phyloP scores from a whole-genome alignment of 768 basidiomycete genomes.

The Arthromyces matolae region DNA sequence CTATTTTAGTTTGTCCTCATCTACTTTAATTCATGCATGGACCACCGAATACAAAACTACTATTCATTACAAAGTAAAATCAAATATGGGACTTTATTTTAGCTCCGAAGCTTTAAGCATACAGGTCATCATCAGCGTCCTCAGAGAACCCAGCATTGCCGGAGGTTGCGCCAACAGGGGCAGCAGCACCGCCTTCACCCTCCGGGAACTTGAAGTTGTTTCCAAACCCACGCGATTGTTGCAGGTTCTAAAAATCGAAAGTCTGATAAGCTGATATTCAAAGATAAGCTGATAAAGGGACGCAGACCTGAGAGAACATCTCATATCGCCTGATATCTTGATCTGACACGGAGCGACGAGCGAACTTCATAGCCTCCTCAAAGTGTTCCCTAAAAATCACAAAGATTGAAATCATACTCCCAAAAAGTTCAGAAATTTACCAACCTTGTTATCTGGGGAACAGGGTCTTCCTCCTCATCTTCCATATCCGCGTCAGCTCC shows the following conservation, averaged over 20 bases:
- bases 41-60: conserved; percentile 3
- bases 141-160: conserved; percentile 81
- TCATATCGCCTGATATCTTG: conserved; percentile 97
- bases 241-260: conserved; percentile 59
- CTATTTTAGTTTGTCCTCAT: neutral
- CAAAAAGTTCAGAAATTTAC: conserved; percentile 17
- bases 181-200: conserved; percentile 33
- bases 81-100: conserved; percentile 6
- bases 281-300: conserved; percentile 6
- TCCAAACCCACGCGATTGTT: conserved; percentile 90
- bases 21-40: conserved; percentile 4
- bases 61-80: neutral
- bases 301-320: conserved; percentile 85
- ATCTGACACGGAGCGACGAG: conserved; percentile 94
- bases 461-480: conserved; percentile 84
- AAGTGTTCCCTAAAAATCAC: conserved; percentile 72
- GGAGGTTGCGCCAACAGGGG: conserved; percentile 36
- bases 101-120: conserved; percentile 51
- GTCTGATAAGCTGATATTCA: conserved; percentile 7
- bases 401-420: conserved; percentile 8
- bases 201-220: conserved; percentile 99
- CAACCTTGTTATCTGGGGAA: conserved; percentile 79
- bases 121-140: conserved; percentile 89
- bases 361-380: conserved; percentile 98
- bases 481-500: conserved; percentile 58